These are phyloP conservation scores for Tuber calosporum DNA, from an alignment of 495 filamentous ascomycete genomes.

Conservation along the genomic window DNA sequence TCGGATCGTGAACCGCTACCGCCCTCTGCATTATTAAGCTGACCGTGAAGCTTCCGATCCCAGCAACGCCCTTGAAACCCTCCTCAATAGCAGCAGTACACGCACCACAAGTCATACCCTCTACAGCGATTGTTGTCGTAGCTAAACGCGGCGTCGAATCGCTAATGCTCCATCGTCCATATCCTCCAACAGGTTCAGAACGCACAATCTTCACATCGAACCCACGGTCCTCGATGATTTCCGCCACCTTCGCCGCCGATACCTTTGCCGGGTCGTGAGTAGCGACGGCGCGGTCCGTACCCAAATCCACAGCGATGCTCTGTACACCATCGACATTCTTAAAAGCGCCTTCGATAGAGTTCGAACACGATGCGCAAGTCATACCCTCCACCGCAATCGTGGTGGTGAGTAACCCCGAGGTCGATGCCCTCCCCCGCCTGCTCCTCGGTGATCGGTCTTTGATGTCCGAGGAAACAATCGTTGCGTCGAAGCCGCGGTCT, in stretches of 20 bases:
- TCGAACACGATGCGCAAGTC: constrained; percentile 94
- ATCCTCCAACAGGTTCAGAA: constrained; percentile 58
- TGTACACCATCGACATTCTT: constrained; percentile 66
- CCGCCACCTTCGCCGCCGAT: constrained; percentile 19
- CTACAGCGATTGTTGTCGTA: constrained; percentile 75
- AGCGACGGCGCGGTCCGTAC: constrained; percentile 84
- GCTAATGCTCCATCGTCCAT: constrained; percentile 41
- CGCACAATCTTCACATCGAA: constrained; percentile 91
- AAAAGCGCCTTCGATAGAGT: constrained; percentile 79
- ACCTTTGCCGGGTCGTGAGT: constrained; percentile 75
- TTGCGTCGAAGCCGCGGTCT: constrained; percentile 89
- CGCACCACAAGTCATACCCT: constrained; percentile 95
- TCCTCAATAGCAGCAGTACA: constrained; percentile 87
- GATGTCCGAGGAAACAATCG: constrained; percentile 69
- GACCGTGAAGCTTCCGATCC: constrained; percentile 81
- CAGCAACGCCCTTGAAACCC: constrained; percentile 68
- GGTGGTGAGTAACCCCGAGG: constrained; percentile 50
- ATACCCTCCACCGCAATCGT: constrained; percentile 85
- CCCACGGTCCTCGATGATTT: constrained; percentile 74
- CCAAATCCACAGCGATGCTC: constrained; percentile 85
- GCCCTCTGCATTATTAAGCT: constrained; percentile 87
- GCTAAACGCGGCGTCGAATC: constrained; percentile 42
- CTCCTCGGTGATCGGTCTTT: constrained; percentile 48
- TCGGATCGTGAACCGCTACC: constrained; percentile 74
- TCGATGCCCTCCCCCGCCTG: constrained; percentile 30